Base-by-base conservation (phyloP, 2,329 filamentous ascomycete genomes). In the Periconia digitata region DNA sequence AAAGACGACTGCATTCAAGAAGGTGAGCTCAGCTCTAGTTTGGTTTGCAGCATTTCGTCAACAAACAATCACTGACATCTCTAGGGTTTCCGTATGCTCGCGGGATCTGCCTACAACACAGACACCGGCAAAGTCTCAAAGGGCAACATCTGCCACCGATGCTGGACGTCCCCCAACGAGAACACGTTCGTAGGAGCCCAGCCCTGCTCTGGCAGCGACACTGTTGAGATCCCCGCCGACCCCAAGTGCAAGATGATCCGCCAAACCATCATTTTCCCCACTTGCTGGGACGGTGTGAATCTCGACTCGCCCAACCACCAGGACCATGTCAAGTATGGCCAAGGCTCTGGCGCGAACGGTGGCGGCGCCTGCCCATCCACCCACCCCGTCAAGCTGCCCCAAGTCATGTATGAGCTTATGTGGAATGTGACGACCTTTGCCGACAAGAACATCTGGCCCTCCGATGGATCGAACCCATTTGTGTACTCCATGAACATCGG, bases 241-340 rank as follows among this genome's bases (percentile, higher is more conserved):
- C 67, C 73, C 50, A 68, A 56, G 46, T 79, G 76, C 72, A 78
- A 79, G 69, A 77, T 79, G 72, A 79, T 79, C 69, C 74, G 77
- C 53, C 76, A 78, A 60, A 79, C 76, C 59, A 75, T 79, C 63
- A 77, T 79, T 64, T 79, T 79, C 58, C 65, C 65, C n/a, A 53
- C 59, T 3, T 66, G 60, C 56, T 63, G 61, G 62, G 56, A 66
- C 40, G 64, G 60, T 43, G 60, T 59, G 52, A 62, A 64, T 44
- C 64, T 67, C 42, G 65, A 69, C 46, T 64, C 59, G 2, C 65
- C 65, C 16, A 58, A 69, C 51, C 62, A 66, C 52, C 57, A 62
- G 59, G 70, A 66, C 53, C 76, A 79, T 63, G 74, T 78, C 17
- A 68, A 74, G 18, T 79, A 79, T 64, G 64, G 65, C 36, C 69